These are phyloP conservation scores for Vitis hybrid DNA, from an alignment of 177 flowering plant species.

Conservation along the genomic window DNA sequence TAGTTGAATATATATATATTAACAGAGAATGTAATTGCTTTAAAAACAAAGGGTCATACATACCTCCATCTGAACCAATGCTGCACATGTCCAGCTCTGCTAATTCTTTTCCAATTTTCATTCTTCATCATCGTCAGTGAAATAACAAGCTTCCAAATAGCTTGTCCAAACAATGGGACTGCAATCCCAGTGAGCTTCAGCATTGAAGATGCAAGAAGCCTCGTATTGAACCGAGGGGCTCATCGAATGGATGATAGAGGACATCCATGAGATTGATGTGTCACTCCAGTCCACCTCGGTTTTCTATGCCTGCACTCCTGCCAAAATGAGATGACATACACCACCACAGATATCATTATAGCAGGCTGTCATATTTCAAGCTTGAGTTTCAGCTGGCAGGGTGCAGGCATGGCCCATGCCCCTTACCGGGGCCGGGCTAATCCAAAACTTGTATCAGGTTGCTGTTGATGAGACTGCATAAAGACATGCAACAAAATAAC, in stretches of 20 bases:
- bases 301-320: slow-evolving; percentile 67
- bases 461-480: slow-evolving; percentile 86
- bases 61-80: slow-evolving; percentile 19
- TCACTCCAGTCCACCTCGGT: slow-evolving; percentile 38
- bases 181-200: slow-evolving; percentile 23
- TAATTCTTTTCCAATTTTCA: slow-evolving; percentile 6
- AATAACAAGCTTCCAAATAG: slow-evolving; percentile 14
- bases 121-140: slow-evolving; percentile 24
- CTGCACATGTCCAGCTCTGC: slow-evolving; percentile 21
- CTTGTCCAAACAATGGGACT: slow-evolving; percentile 14
- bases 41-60: background rate
- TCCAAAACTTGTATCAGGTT: slow-evolving; percentile 86
- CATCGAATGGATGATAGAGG: slow-evolving; percentile 18
- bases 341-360: background rate
- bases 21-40: background rate
- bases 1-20: no score
- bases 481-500: slow-evolving; percentile 3
- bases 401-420: slow-evolving; percentile 99
- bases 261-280: slow-evolving; percentile 1
- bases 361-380: slow-evolving; percentile 13
- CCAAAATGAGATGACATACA: slow-evolving; percentile 26
- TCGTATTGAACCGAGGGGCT: slow-evolving; percentile 24
- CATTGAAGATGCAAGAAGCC: slow-evolving; percentile 32
- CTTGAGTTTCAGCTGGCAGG: slow-evolving; percentile 41
- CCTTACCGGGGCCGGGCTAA: slow-evolving; percentile 99